Evolutionary conservation across 305 asterid species (phyloP).

Genomic region (Lippia alba): DNA sequence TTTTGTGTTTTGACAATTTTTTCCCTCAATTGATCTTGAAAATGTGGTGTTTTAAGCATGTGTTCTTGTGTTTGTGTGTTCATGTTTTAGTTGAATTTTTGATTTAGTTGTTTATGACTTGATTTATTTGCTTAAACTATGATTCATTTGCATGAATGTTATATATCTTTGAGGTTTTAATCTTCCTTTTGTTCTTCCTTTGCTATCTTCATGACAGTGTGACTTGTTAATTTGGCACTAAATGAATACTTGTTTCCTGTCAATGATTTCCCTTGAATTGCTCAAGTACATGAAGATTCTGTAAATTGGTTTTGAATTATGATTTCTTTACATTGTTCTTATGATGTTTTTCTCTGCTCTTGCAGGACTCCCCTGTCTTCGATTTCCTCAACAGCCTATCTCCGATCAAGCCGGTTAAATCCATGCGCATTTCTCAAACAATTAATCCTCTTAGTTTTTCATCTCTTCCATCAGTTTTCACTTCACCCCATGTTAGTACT

Average conservation of each 20-base stretch:
- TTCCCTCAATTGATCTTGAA: not conserved
- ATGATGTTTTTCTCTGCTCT: constrained; percentile 20
- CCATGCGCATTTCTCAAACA: constrained; percentile 66
- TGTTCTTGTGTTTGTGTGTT: not conserved
- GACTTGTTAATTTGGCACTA: not conserved
- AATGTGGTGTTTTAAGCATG: constrained; percentile 18
- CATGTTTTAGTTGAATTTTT: constrained; percentile 20
- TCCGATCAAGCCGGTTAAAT: constrained; percentile 76
- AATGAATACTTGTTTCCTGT: not conserved
- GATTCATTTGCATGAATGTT: not conserved
- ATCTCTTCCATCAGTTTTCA: constrained; percentile 77
- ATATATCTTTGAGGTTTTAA: not conserved
- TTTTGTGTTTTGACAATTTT: constrained; percentile 18
- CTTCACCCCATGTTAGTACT: constrained; percentile 79
- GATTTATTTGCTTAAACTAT: not conserved
- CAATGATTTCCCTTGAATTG: not conserved
- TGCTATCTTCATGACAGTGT: constrained; percentile 4
- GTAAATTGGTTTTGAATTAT: not conserved
- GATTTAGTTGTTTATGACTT: constrained; percentile 19
- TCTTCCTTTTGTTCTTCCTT: not conserved
- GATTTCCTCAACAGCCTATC: constrained; percentile 83
- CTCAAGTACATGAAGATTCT: not conserved
- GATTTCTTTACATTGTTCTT: constrained; percentile 1
- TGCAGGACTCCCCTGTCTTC: constrained; percentile 92
- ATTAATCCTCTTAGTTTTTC: constrained; percentile 68